Conservation (phyloP, 2,329 filamentous ascomycete genomes). For the Colletotrichum incanum region DNA sequence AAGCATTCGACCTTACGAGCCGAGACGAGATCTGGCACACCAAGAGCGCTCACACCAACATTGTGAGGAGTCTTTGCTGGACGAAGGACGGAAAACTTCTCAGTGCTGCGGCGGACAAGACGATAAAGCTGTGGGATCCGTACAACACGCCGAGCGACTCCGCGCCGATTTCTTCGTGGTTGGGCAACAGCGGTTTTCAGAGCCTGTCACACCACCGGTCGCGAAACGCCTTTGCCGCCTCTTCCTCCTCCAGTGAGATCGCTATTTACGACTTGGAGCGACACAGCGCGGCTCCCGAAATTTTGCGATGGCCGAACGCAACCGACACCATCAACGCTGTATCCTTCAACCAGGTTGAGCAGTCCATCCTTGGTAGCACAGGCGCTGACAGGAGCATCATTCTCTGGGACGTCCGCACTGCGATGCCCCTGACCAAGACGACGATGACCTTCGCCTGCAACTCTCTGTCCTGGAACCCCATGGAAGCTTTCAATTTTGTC, state of each 20-base stretch:
- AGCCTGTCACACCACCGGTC: conserved; percentile 87
- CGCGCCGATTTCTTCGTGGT: conserved; percentile 86
- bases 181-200: conserved; percentile 73
- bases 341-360: conserved; percentile 94
- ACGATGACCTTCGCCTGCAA: conserved; percentile 88
- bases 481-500: conserved; percentile 97
- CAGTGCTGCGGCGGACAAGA: conserved; percentile 88
- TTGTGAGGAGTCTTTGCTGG: conserved; percentile 94
- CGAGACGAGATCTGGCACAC: conserved; percentile 83
- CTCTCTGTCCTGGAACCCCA: conserved; percentile 91
- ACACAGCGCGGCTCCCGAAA: conserved; percentile 85
- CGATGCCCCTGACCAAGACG: conserved; percentile 84
- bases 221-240: conserved; percentile 83
- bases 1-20: conserved; percentile 71
- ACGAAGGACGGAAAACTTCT: conserved; percentile 88
- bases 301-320: conserved; percentile 88
- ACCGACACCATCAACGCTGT: conserved; percentile 92
- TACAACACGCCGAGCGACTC: conserved; percentile 80
- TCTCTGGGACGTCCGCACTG: conserved; percentile 92
- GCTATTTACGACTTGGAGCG: conserved; percentile 91
- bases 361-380: conserved; percentile 88
- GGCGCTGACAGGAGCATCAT: conserved; percentile 90
- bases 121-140: conserved; percentile 93
- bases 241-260: conserved; percentile 82
- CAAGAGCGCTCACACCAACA: conserved; percentile 86